phyloP scores from a whole-genome alignment of 116 monocot species.

The Iris pallida region DNA sequence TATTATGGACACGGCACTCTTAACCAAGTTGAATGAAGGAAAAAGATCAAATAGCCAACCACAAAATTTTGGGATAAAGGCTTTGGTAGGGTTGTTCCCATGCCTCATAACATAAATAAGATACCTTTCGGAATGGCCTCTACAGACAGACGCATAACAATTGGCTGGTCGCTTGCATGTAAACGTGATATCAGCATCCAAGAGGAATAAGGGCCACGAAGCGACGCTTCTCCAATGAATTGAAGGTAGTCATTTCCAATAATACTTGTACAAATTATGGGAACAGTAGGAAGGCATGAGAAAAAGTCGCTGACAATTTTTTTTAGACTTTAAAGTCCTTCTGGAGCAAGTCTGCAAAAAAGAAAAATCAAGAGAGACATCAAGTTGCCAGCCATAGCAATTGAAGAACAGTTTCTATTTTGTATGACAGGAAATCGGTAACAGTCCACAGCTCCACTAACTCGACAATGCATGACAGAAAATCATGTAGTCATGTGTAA shows the following conservation, averaged over 20 bases:
- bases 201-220: constrained; percentile 52
- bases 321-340: constrained; percentile 56
- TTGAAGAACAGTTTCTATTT: constrained; percentile 1
- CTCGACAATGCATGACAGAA: no score
- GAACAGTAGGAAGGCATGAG: constrained; percentile 41
- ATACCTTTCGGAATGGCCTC: constrained; percentile 48
- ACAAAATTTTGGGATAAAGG: no score
- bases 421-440: no score
- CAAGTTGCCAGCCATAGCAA: background rate
- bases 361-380: background rate
- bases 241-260: constrained; percentile 63
- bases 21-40: no score
- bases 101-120: no score
- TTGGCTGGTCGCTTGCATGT: constrained; percentile 38
- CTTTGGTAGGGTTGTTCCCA: no score
- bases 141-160: constrained; percentile 63
- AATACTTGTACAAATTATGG: constrained; percentile 68
- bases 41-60: no score
- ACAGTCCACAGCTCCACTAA: no score
- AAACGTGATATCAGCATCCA: constrained; percentile 82
- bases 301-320: constrained; percentile 54
- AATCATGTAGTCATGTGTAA: no score
- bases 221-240: constrained; percentile 51
- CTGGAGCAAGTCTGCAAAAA: constrained; percentile 40
- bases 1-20: no score